Base-by-base conservation (phyloP, 2,329 filamentous ascomycete genomes). In the Ophiostoma pallidulum region DNA sequence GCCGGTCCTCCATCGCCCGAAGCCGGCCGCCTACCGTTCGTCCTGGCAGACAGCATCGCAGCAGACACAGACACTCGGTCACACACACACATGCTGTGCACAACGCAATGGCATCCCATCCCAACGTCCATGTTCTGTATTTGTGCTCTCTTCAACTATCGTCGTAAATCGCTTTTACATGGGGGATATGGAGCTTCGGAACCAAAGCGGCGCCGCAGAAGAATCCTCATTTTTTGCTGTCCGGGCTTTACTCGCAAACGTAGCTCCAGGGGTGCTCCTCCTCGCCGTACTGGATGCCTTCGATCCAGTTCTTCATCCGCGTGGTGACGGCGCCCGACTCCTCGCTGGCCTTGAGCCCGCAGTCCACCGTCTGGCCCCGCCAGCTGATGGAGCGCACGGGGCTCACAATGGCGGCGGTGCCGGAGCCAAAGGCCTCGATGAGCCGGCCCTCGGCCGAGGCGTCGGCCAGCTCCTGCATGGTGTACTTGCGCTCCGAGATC, bases 261-360 rank as follows among this genome's bases (percentile, higher is more conserved):
- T 81, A 82, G 74, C 90, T 96, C 92, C 92, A 98, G 56, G 82
- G 76, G 64, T 96, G 88, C 63, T 87, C 78, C 66, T 91, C 85
- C 55, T 96, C 90, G 54, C 92, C 92, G 63, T 97, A 96, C 70
- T 97, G 91, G 57, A 94, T 90, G 24, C 72, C 83, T 71, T 94
- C 90, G 53, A 98, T 96, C 92, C 92, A 98, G 59, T 84, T 78
- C 79, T 95, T 94, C 83, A 98, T 90, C 66, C 78, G 78, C 59
- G 80, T 69, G 9, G 92, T 84, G 59, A 97, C 74, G 61, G 90
- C 84, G 37, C 92, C 92, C 10, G 88, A 89, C 71, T 98, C 91
- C 66, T 94, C 78, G 41, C 79, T 72, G 57, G 86, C 80, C 63
- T 77, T 78, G 56, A 98, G 69, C 4, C 90, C 91, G 64, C 92